Evolutionary conservation across 441 rosid genomes (phyloP), one percentile per base, ranked within the genome.

Genomic region (Populus hybrid): DNA sequence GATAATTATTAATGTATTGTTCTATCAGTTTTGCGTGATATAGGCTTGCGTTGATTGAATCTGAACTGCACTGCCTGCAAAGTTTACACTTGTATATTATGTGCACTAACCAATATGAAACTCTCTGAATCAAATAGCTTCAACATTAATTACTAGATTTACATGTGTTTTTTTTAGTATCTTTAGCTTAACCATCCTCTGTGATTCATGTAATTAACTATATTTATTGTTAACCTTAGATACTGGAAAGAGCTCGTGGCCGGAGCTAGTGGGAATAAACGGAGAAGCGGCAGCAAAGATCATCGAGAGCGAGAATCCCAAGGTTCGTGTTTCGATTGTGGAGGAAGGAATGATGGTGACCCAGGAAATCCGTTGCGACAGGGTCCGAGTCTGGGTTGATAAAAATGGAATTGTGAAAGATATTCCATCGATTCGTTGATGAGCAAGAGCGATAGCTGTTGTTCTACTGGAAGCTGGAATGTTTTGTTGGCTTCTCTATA

Each of bases 341-440:
- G 61, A 34, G 71, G 71, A 75, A 75, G 85, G 85, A 26, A 68
- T n/a, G 66, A 8, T 70, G 63, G 72, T 82, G 77, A 78, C 57
- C 2, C n/a, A 10, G 73, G 82, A 82, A 1, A 75, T 12, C 32
- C 64, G 85, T 2, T 78, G 75, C 64, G 80, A 82, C 14, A 72
- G 82, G 79, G 85, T 82, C 32, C 70, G 77, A 40, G 77, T 82
- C 23, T 79, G 77, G 82, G 80, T 79, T 6, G 74, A 82, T 16
- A 14, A 67, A 4, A 7, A 36, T 8, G 77, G 82, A 24, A 75
- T 59, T 18, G 84, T 78, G 61, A 69, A 40, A 18, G 18, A 77
- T 11, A 28, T 21, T 46, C 78, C 83, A 26, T 59, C 23, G 1
- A 70, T 81, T 24, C 81, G 83, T 46, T 81, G 57, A 75, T 34